These are phyloP conservation scores for Discostella pseudostelligera DNA, from an alignment of 108 stramenopile species.

Conservation along the genomic window DNA sequence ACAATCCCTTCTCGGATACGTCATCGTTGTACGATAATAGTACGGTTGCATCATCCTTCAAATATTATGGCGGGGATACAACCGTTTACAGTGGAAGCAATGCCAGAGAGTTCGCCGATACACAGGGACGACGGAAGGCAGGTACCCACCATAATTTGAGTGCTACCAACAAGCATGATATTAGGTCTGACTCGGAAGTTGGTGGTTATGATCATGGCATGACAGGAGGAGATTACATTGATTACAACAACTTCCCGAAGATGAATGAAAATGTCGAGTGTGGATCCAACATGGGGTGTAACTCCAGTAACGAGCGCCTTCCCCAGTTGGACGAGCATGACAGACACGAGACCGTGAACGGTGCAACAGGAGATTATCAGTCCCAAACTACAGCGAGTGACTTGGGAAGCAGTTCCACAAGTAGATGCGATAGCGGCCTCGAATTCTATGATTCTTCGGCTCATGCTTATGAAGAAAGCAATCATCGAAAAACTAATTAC, in stretches of 20 bases:
- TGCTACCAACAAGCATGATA: not conserved
- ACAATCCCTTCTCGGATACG: slow-evolving; percentile 12
- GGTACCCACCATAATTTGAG: not conserved
- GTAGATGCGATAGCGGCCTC: not conserved
- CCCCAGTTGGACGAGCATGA: slow-evolving; percentile 9
- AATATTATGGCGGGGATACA: not conserved
- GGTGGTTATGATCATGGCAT: not conserved
- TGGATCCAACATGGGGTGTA: not conserved
- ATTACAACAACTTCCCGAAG: not conserved
- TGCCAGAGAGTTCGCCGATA: not conserved
- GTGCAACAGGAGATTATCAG: not conserved
- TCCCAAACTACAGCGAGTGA: not conserved
- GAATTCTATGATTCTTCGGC: slow-evolving; percentile 3
- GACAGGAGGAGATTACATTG: not conserved
- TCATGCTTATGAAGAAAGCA: slow-evolving; percentile 4
- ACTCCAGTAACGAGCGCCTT: not conserved
- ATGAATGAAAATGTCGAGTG: not conserved
- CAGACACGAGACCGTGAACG: no score
- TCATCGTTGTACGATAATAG: not conserved
- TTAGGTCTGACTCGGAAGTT: not conserved
- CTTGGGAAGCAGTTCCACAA: not conserved
- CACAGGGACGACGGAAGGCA: not conserved
- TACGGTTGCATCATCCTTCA: not conserved
- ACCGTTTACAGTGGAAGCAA: not conserved
- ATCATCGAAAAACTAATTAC: not conserved